Evolutionary conservation across 2,329 filamentous ascomycete genomes (phyloP).

Genomic region (Conoideocrella luteorostrata): DNA sequence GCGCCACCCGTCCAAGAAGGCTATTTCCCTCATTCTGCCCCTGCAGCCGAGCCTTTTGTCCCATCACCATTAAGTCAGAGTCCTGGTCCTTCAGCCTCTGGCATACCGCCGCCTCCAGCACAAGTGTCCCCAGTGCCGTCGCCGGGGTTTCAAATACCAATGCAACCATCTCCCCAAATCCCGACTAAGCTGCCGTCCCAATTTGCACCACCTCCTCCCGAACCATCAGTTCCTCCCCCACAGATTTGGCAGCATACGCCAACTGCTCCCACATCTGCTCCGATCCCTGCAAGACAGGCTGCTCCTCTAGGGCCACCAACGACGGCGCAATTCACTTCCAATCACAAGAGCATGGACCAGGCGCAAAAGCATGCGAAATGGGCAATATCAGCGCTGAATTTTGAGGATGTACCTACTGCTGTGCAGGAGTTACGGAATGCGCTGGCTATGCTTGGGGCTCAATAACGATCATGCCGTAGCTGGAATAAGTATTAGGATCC

Average conservation of each 20-base stretch:
- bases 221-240: slow-evolving; percentile 10
- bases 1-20: slow-evolving; percentile 18
- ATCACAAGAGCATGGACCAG: slow-evolving; percentile 57
- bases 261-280: slow-evolving; percentile 7
- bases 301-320: slow-evolving; percentile 6
- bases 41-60: slow-evolving; percentile 21
- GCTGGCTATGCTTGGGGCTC: slow-evolving; percentile 61
- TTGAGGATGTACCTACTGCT: slow-evolving; percentile 89
- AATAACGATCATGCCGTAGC: too few species aligned
- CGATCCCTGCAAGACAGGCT: slow-evolving; percentile 10
- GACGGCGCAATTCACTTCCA: slow-evolving; percentile 11
- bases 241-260: slow-evolving; percentile 14
- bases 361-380: slow-evolving; percentile 96
- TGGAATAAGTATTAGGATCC: too few species aligned
- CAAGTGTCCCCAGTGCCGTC: slow-evolving; percentile 13
- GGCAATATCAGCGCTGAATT: slow-evolving; percentile 94
- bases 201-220: slow-evolving; percentile 16
- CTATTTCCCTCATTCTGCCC: slow-evolving; percentile 25
- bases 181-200: slow-evolving; percentile 19
- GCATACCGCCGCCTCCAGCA: slow-evolving; percentile 15
- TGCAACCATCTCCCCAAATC: slow-evolving; percentile 22
- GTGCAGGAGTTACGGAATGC: slow-evolving; percentile 77
- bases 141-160: slow-evolving; percentile 15
- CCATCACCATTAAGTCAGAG: slow-evolving; percentile 29
- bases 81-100: slow-evolving; percentile 14